A percentile compares a stretch with the other conserved stretches of the same genome.
Conservation (phyloP, 768 basidiomycete species). For the Mycena crocata region DNA sequence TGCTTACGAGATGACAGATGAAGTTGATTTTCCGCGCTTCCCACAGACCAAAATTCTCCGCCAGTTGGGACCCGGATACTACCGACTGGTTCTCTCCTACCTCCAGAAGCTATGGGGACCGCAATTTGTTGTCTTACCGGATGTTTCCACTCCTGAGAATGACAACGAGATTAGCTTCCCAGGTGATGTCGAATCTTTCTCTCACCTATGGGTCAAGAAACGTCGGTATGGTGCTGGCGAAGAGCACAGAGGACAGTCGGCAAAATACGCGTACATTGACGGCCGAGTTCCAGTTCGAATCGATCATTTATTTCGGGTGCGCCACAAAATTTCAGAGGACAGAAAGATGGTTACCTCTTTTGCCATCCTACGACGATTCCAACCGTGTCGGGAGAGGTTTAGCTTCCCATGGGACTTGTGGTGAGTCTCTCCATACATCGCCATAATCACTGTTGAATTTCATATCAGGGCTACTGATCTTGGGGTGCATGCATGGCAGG, state of each 20-base stretch:
- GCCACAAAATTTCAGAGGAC: background rate
- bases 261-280: constrained; percentile 30
- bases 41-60: background rate
- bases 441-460: background rate
- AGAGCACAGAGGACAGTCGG: constrained; percentile 15
- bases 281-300: constrained; percentile 29
- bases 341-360: background rate
- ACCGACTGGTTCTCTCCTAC: background rate
- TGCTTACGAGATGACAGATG: background rate
- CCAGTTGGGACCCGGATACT: background rate
- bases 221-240: background rate
- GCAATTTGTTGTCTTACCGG: background rate
- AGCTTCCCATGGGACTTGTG: constrained; percentile 30
- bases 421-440: background rate
- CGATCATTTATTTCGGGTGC: constrained; percentile 19
- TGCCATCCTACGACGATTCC: constrained; percentile 25
- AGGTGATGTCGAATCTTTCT: background rate
- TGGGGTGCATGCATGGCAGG: constrained; percentile 28
- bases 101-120: background rate
- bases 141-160: background rate
- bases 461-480: constrained; percentile 28
- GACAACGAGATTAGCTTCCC: background rate
- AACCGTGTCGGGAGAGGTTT: background rate
- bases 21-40: background rate
- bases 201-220: background rate